Conservation (phyloP, 805 yeast genomes). For the Starmerella scarabaei region DNA sequence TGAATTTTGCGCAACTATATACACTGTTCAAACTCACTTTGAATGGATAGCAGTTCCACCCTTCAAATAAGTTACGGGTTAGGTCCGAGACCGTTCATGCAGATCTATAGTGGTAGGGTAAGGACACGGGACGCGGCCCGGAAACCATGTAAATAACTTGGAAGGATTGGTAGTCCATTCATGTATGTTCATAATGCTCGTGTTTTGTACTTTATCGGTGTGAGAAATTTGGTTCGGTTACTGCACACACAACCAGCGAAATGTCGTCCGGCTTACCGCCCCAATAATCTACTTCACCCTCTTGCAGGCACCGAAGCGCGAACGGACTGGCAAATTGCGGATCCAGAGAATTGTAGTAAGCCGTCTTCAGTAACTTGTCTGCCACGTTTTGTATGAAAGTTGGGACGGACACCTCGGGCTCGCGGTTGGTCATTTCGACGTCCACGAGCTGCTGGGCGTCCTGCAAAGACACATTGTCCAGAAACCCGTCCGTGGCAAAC, state of each 20-base stretch:
- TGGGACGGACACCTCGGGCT: conserved; percentile 25
- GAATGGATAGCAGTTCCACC: no score
- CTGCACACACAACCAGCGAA: conserved; percentile 43
- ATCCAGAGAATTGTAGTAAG: conserved; percentile 58
- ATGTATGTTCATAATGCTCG: no score
- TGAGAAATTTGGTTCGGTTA: no score
- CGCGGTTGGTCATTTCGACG: conserved; percentile 14
- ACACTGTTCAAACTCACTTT: no score
- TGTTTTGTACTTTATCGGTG: no score
- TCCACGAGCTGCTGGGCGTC: conserved; percentile 1
- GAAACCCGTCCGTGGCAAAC: conserved; percentile 88
- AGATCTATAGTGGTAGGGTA: no score
- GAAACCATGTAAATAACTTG: no score
- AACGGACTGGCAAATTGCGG: conserved; percentile 70
- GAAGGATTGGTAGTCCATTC: no score
- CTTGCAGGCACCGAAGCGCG: conserved; percentile 49
- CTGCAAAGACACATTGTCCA: conserved; percentile 64
- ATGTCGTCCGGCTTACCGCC: conserved; percentile 97
- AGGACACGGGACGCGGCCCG: no score
- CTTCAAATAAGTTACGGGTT: no score
- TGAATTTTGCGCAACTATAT: no score
- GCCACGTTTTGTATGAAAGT: conserved; percentile 35
- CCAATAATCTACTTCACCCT: conserved; percentile 32
- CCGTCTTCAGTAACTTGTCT: conserved; percentile 47
- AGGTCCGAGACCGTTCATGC: no score